A percentile compares a stretch with the other conserved stretches of the same genome.
These are phyloP conservation scores for Cercophora newfieldiana DNA, from an alignment of 495 filamentous ascomycete species.

Conservation along the genomic window DNA sequence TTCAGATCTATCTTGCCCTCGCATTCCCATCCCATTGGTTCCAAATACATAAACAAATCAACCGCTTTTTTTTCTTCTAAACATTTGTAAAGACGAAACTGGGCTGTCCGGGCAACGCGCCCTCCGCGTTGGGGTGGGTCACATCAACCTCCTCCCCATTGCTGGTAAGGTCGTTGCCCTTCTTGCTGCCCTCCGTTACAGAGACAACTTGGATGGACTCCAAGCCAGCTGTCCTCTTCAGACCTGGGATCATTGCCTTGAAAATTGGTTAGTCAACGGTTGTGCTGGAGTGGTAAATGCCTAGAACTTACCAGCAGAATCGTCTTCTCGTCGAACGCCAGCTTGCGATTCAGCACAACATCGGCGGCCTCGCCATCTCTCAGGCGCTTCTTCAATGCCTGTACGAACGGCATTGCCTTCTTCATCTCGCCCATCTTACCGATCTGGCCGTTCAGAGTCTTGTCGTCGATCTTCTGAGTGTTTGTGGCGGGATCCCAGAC, in stretches of 20 bases:
- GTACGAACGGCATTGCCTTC: conserved; percentile 97
- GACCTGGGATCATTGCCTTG: conserved; percentile 41
- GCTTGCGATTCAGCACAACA: conserved; percentile 73
- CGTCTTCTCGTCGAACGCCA: conserved; percentile 81
- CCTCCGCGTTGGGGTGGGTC: conserved; percentile 59
- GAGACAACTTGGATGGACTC: conserved; percentile 62
- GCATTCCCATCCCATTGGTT: background rate
- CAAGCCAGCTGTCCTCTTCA: conserved; percentile 63
- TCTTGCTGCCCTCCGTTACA: conserved; percentile 70
- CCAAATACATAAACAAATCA: background rate
- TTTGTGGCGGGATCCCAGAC: conserved; percentile 44
- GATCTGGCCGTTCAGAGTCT: conserved; percentile 70
- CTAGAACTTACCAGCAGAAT: conserved; percentile 53
- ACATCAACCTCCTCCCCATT: conserved; percentile 55
- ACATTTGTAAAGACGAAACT: conserved; percentile 79
- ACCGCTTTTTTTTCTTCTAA: conserved; percentile 20
- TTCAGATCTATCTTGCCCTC: background rate
- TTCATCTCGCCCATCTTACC: conserved; percentile 85
- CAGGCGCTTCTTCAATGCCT: conserved; percentile 79
- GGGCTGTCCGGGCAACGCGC: conserved; percentile 76
- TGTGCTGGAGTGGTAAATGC: background rate
- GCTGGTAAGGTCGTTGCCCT: conserved; percentile 53
- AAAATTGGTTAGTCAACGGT: conserved; percentile 13
- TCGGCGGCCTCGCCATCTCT: conserved; percentile 57
- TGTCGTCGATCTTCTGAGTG: conserved; percentile 66